Percentiles rank a stretch among this genome's conserved stretches.
These are phyloP conservation scores for Dryas alaskensis DNA, from an alignment of 306 rosid species.

Conservation along the genomic window DNA sequence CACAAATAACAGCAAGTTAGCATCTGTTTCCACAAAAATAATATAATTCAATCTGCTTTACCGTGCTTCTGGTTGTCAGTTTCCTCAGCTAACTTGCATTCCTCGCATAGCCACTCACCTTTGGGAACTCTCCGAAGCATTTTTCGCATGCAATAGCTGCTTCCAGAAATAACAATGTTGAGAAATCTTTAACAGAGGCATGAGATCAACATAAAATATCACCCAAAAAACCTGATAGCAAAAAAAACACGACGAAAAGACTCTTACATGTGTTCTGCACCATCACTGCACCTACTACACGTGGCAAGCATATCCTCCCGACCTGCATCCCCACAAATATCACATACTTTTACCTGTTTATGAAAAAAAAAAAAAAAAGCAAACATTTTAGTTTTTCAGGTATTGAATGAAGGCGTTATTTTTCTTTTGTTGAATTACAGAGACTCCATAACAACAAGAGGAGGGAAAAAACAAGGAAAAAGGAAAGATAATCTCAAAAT, in stretches of 20 bases:
- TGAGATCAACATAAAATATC: constrained; percentile 18
- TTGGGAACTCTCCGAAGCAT: constrained; percentile 74
- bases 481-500: not conserved
- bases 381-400: constrained; percentile 7
- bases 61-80: constrained; percentile 57
- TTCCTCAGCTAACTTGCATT: constrained; percentile 66
- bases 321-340: constrained; percentile 97
- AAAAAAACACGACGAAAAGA: constrained; percentile 20
- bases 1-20: constrained; percentile 12
- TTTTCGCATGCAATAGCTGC: constrained; percentile 90
- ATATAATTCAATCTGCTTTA: constrained; percentile 32
- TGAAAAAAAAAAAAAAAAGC: constrained; percentile 16
- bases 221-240: constrained; percentile 21
- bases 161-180: constrained; percentile 29
- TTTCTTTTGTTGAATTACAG: not conserved
- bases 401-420: not conserved
- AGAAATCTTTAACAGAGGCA: constrained; percentile 20
- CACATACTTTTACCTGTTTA: constrained; percentile 85
- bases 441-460: constrained; percentile 9
- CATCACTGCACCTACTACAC: constrained; percentile 88
- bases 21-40: constrained; percentile 9
- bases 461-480: constrained; percentile 6
- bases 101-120: constrained; percentile 89
- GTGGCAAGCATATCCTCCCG: constrained; percentile 82
- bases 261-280: constrained; percentile 95